A percentile compares a stretch with the other conserved stretches of the same genome.
These are phyloP conservation scores for Scheffersomyces lignicola DNA, from an alignment of 1,139 yeast species.

Conservation along the genomic window DNA sequence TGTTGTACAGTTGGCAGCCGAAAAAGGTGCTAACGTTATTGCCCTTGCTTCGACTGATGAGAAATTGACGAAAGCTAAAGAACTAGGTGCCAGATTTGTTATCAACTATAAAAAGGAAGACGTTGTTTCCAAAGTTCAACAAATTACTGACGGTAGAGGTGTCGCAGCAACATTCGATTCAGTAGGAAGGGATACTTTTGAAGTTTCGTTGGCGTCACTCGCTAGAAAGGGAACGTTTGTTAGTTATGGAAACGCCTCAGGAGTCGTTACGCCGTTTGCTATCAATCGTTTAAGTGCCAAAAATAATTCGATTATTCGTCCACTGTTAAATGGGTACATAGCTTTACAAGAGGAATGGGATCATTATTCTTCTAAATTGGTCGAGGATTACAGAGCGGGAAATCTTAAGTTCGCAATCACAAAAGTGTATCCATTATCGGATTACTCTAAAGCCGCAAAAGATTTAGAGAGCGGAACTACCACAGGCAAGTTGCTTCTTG, in stretches of 20 bases:
- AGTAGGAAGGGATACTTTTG: conserved; percentile 78
- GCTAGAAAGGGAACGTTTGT: conserved; percentile 74
- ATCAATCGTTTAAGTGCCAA: conserved; percentile 55
- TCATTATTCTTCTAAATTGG: conserved; percentile 44
- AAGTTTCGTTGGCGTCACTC: conserved; percentile 58
- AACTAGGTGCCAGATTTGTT: conserved; percentile 72
- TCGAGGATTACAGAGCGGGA: conserved; percentile 48
- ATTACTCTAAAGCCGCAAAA: conserved; percentile 62
- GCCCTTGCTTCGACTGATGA: conserved; percentile 79
- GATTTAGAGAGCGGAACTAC: conserved; percentile 74
- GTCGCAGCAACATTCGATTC: conserved; percentile 76
- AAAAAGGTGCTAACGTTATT: conserved; percentile 74
- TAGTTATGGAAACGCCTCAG: conserved; percentile 83
- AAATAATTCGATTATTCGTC: conserved; percentile 64
- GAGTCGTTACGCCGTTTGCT: conserved; percentile 70
- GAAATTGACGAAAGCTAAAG: conserved; percentile 59
- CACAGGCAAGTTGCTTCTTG: conserved; percentile 71
- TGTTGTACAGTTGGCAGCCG: conserved; percentile 60
- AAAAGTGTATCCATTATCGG: conserved; percentile 59
- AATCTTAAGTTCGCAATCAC: conserved; percentile 51
- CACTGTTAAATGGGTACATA: conserved; percentile 57
- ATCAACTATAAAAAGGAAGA: conserved; percentile 61
- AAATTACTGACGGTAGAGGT: conserved; percentile 71
- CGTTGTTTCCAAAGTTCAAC: conserved; percentile 56
- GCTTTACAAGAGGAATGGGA: conserved; percentile 58